Evolutionary conservation across 1,139 yeast species (phyloP), one percentile per base, ranked within the genome.

Genomic region (Wickerhamomyces sp.): DNA sequence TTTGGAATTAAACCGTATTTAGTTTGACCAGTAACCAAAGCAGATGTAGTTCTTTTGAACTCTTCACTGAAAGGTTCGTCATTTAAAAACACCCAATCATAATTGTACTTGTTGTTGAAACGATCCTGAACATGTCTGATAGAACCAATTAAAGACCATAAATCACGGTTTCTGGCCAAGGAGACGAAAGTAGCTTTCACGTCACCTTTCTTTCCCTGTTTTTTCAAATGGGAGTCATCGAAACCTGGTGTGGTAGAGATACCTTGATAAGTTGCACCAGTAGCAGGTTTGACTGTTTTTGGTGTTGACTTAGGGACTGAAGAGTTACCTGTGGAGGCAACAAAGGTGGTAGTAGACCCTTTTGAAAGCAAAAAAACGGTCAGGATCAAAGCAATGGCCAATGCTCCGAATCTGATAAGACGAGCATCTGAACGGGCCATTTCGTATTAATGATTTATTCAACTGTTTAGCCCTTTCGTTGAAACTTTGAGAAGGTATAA

Each of bases 1-100:
- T 62, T 54, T 36, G 78, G 76, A 48, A 76, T 72, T 28, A 63
- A 42, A 35, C 78, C 80, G 49, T 71, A 76, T 44, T 72, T 66
- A 37, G 76, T 67, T n/a, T 52, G 63, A 47, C 81, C 82, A 9
- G 76, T 63, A 24, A 67, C 65, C 27, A 74, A 48, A 15, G 67
- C 60, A 8, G 64, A 39, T 2, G 76, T 68, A 21, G 69, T 65
- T 36, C 56, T 53, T 48, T 67, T 70, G 56, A 75, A 74, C 46
- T 72, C 75, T 10, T 71, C 73, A 43, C 63, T 58, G 55, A 75
- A 75, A 13, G 68, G 72, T 44, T 68, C 69, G 48, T 75, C 79
- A 59, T 82, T 82, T 43, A 81, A 64, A 54, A 82, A 82, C n/a
- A 81, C 82, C 90, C 90, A 83, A 52, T 81, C 87, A 58, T 82